A percentile compares a stretch with the other conserved stretches of the same genome.
Conservation (phyloP, 163 green algal genomes). For the Chloroidium sp. region DNA sequence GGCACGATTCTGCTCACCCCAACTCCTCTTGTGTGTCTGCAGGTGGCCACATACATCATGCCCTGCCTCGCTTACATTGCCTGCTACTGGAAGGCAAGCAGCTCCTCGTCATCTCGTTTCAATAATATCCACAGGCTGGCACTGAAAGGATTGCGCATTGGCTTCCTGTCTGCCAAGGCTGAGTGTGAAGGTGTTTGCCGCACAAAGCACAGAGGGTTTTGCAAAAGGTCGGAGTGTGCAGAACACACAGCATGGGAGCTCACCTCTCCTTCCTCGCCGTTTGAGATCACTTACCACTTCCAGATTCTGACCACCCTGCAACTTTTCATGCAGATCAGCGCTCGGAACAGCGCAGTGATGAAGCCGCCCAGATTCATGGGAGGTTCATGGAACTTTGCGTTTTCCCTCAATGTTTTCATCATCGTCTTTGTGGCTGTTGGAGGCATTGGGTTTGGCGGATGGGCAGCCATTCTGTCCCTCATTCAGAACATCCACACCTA, state of each 20-base stretch:
- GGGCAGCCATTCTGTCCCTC: slow-evolving; percentile 1
- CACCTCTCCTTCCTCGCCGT: no score
- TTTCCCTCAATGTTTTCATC: neutral
- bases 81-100: neutral
- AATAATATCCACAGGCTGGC: neutral
- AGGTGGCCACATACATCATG: neutral
- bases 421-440: neutral
- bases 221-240: neutral
- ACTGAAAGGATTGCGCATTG: neutral
- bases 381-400: neutral
- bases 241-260: neutral
- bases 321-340: neutral
- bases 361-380: neutral
- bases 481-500: neutral
- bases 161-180: neutral
- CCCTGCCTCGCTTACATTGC: neutral
- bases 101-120: neutral
- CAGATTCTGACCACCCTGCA: neutral
- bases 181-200: neutral
- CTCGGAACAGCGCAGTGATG: neutral
- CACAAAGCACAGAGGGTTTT: neutral
- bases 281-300: neutral
- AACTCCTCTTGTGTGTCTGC: neutral
- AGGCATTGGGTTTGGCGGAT: neutral
- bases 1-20: neutral